phyloP scores from a whole-genome alignment of 352 stramenopile genomes.

The Phytophthora quininea region DNA sequence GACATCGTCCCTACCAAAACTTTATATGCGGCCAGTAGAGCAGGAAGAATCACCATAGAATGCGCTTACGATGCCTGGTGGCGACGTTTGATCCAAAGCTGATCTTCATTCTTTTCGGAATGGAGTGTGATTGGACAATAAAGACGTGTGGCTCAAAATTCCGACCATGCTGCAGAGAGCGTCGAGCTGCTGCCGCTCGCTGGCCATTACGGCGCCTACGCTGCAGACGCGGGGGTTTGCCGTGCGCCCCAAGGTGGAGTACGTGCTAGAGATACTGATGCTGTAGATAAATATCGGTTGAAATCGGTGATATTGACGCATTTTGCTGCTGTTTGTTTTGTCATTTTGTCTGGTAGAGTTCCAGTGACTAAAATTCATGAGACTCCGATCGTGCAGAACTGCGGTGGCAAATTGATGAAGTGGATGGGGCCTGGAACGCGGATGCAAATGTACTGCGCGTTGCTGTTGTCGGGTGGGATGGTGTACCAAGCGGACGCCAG shows the following conservation, averaged over 20 bases:
- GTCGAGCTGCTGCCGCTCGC: neutral
- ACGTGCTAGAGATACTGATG: neutral
- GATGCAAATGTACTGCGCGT: conserved; percentile 78
- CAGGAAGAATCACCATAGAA: no score
- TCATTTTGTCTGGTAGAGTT: conserved; percentile 12
- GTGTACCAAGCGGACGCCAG: conserved; percentile 60
- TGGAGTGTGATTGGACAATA: no score
- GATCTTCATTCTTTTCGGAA: no score
- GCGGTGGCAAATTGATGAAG: conserved; percentile 52
- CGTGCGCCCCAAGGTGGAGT: conserved; percentile 34
- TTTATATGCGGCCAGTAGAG: no score
- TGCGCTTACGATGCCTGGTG: no score
- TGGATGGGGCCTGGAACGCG: conserved; percentile 66
- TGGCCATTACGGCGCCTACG: neutral
- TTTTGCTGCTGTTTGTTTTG: no score
- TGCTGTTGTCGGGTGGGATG: conserved; percentile 68
- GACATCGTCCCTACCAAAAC: no score
- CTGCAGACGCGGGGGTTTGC: conserved; percentile 20
- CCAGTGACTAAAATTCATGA: conserved; percentile 44
- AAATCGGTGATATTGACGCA: no score
- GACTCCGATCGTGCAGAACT: conserved; percentile 56
- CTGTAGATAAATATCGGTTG: neutral
- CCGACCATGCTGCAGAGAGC: neutral
- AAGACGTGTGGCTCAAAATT: neutral
- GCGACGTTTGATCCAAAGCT: no score